Evolutionary conservation across 805 yeast genomes (phyloP).

Genomic region (Yarrowia sp.): DNA sequence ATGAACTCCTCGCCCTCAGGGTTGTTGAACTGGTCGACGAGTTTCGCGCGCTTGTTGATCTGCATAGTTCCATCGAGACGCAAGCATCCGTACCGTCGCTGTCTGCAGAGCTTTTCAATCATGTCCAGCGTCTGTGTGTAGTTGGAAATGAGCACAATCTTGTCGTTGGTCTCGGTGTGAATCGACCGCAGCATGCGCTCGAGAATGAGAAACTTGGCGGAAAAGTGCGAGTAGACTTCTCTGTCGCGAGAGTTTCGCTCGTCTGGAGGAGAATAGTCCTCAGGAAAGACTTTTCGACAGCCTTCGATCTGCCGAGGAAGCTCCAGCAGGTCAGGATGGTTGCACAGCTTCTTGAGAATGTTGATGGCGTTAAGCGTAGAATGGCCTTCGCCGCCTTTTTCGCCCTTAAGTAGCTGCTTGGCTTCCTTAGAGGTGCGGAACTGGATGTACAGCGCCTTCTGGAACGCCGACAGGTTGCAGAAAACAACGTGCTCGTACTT

Average conservation of each 20-base stretch:
- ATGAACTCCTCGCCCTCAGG: slow-evolving; percentile 87
- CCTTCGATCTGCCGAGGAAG: slow-evolving; percentile 79
- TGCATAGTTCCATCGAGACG: slow-evolving; percentile 91
- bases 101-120: slow-evolving; percentile 81
- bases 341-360: slow-evolving; percentile 82
- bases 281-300: slow-evolving; percentile 58
- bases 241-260: slow-evolving; percentile 55
- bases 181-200: slow-evolving; percentile 82
- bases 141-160: slow-evolving; percentile 90
- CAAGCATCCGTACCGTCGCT: slow-evolving; percentile 67
- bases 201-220: slow-evolving; percentile 83
- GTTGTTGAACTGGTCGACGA: slow-evolving; percentile 88
- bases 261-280: slow-evolving; percentile 57
- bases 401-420: slow-evolving; percentile 52
- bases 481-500: slow-evolving; percentile 97
- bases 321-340: slow-evolving; percentile 83
- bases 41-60: slow-evolving; percentile 85
- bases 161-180: slow-evolving; percentile 80
- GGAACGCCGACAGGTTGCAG: slow-evolving; percentile 78
- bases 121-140: slow-evolving; percentile 92
- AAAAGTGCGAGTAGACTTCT: slow-evolving; percentile 73
- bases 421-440: slow-evolving; percentile 80
- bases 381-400: slow-evolving; percentile 44
- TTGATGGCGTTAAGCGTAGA: slow-evolving; percentile 92
- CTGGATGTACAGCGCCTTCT: slow-evolving; percentile 63